phyloP scores from a whole-genome alignment of 116 monocot genomes.

The Papilionanthe hybrid region DNA sequence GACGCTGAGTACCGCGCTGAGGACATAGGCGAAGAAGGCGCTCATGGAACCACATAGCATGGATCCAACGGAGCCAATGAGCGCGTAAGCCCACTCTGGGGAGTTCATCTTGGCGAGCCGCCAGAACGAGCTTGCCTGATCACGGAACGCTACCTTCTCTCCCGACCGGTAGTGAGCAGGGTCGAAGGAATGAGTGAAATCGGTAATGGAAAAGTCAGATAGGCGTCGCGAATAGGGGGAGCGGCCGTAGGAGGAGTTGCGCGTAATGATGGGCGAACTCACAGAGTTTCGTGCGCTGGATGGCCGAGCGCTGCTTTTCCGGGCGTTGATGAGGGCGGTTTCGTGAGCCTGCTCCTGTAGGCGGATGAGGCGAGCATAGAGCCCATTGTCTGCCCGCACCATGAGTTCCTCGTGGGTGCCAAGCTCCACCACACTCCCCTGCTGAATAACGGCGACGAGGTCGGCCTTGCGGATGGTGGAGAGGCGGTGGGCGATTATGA shows the following conservation, averaged over 20 bases:
- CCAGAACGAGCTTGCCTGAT: constrained; percentile 83
- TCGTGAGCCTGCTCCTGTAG: constrained; percentile 88
- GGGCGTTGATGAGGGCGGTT: constrained; percentile 48
- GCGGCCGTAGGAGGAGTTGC: constrained; percentile 88
- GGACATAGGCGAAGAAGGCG: constrained; percentile 91
- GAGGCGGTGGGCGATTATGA: constrained; percentile 91
- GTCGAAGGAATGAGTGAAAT: constrained; percentile 46
- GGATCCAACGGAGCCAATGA: constrained; percentile 72
- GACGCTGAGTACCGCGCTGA: constrained; percentile 81
- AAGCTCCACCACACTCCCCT: constrained; percentile 65
- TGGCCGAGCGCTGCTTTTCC: constrained; percentile 82
- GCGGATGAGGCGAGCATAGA: constrained; percentile 77
- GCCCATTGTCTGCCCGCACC: constrained; percentile 46
- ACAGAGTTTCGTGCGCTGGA: constrained; percentile 83
- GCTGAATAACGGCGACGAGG: constrained; percentile 69
- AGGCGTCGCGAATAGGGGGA: constrained; percentile 79
- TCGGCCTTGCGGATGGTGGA: constrained; percentile 91
- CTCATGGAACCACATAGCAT: constrained; percentile 91
- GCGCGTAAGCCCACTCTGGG: constrained; percentile 83
- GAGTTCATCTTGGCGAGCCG: constrained; percentile 93
- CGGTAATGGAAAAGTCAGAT: constrained; percentile 76
- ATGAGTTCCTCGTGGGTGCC: constrained; percentile 90
- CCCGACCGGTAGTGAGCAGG: constrained; percentile 25
- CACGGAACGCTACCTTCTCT: constrained; percentile 71
- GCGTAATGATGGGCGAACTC: constrained; percentile 73